Evolutionary conservation across 2,329 filamentous ascomycete species (phyloP), one percentile per base, ranked within the genome.

Genomic region (Botrytis sinoallii): DNA sequence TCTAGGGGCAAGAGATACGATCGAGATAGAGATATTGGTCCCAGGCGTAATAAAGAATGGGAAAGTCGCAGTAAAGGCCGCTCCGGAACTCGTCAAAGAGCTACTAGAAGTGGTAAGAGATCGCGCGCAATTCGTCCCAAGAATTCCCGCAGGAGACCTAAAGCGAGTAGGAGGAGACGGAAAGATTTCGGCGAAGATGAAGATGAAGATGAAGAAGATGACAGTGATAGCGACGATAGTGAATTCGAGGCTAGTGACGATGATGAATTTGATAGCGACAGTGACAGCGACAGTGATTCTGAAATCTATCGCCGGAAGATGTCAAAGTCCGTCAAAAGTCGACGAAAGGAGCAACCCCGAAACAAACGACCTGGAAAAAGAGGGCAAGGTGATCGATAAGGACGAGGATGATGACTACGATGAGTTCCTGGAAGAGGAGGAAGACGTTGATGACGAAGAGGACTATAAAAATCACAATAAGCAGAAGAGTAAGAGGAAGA

Each of bases 221-320:
- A 22, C 29, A 44, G 29, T 57, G 70, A 72, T 72, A 72, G 46
- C n/a, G 48, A 65, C 20, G 52, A 32, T 10, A 66, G 52, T 16
- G 46, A 67, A 25, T 20, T 29, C 9, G 70, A 48, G 25, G 16
- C 16, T 10, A 44, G 57, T 59, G 42, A 22, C 4, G 44, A 71
- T 42, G 35, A 64, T 32, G 70, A 44, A 18, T 29, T 29, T 29
- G 52, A 29, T 8, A 42, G 22, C 38, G 59, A 64, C 4, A 65
- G 32, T 52, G 60, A 66, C 20, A 44, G n/a, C 7, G 38, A 44
- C 18, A 42, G 61, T 18, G 63, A 68, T 59, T 59, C 22, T 38
- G 52, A 48, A 2, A 16, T n/a, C 14, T 52, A 46, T 60, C n/a
- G 5, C 14, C 52, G n/a, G 29, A 48, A 59, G 10, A 59, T 32